These are phyloP conservation scores for Pleurotus cornucopiae DNA, from an alignment of 768 basidiomycete genomes.

Conservation along the genomic window DNA sequence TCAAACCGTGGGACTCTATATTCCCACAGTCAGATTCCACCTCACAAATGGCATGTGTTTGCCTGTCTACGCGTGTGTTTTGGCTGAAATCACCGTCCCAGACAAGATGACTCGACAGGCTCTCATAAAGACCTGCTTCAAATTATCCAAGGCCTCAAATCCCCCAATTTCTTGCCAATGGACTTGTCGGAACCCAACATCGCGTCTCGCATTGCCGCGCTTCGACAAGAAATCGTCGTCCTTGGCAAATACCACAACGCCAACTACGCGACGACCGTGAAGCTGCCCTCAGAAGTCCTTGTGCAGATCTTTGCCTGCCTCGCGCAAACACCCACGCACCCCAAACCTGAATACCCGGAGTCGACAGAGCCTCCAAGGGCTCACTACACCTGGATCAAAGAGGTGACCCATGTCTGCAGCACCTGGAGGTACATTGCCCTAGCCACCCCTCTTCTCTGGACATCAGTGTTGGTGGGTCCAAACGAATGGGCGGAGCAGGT, in stretches of 20 bases:
- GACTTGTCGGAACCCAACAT: background rate
- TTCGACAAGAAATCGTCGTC: background rate
- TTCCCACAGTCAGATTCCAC: no score
- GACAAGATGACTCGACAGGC: no score
- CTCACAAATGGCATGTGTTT: no score
- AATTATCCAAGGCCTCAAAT: no score
- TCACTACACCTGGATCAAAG: background rate
- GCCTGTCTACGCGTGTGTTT: no score
- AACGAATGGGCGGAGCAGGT: background rate
- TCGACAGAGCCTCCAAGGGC: background rate
- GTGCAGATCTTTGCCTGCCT: background rate
- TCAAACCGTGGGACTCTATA: conserved; percentile 9
- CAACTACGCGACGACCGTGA: background rate
- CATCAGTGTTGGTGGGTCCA: background rate
- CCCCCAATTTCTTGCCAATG: no score
- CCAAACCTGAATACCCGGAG: no score
- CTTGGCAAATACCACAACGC: background rate
- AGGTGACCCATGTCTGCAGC: background rate
- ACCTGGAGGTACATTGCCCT: background rate
- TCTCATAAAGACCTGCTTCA: no score
- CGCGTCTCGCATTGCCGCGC: background rate
- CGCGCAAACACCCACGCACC: background rate
- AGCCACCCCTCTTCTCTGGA: background rate
- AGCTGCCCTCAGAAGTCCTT: background rate
- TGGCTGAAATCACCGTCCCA: no score